phyloP scores from a whole-genome alignment of 2,329 filamentous ascomycete species.

The Sporothrix sp. region DNA sequence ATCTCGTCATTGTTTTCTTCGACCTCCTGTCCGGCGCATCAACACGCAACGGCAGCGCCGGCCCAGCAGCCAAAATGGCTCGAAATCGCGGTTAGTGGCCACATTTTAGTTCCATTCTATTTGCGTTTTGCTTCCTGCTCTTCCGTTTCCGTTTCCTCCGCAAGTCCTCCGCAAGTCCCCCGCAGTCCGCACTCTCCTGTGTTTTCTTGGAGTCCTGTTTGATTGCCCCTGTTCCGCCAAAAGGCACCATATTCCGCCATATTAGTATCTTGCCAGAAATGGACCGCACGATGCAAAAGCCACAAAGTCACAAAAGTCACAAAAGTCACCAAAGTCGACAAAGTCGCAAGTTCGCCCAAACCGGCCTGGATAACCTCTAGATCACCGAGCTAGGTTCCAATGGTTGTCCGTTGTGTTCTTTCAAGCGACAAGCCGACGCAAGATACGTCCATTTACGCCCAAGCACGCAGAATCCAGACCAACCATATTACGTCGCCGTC shows the following conservation, averaged over 20 bases:
- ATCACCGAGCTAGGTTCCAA: background rate
- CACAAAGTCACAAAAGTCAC: no score
- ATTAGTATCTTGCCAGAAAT: no score
- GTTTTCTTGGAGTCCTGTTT: no score
- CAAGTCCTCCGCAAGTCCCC: no score
- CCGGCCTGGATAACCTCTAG: background rate
- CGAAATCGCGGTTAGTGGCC: conserved; percentile 14
- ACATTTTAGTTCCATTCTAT: background rate
- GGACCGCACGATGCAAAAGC: no score
- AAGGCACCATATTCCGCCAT: background rate
- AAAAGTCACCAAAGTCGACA: background rate
- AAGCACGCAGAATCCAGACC: background rate
- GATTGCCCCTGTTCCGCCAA: conserved; percentile 1
- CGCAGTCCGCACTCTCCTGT: no score
- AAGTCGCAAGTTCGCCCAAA: background rate
- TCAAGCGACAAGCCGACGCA: background rate
- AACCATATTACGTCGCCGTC: background rate
- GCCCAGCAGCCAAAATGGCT: conserved; percentile 11
- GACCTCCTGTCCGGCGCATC: no score
- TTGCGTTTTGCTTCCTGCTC: background rate
- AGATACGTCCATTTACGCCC: no score
- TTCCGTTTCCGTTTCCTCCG: background rate
- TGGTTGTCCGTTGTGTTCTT: no score
- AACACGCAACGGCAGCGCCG: no score
- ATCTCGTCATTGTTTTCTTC: no score